phyloP scores from a whole-genome alignment of 306 rosid species.

The Cucurbita argyrosperma region DNA sequence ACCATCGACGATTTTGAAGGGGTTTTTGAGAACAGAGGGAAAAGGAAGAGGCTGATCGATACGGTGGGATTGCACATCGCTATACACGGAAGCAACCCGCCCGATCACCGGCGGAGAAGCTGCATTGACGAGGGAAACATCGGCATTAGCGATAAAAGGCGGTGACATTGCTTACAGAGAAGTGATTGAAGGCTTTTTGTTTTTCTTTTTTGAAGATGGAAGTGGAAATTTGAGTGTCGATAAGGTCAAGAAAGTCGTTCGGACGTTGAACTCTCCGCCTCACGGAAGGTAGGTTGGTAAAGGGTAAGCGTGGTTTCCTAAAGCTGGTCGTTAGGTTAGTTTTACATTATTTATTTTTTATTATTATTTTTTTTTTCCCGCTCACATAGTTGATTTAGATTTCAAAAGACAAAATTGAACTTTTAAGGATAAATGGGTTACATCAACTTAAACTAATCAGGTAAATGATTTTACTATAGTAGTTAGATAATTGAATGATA shows the following conservation, averaged over 20 bases:
- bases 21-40: constrained; percentile 56
- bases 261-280: background rate
- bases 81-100: constrained; percentile 49
- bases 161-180: background rate
- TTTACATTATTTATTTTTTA: background rate
- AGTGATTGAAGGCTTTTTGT: background rate
- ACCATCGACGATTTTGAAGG: constrained; percentile 64
- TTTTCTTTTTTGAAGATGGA: background rate
- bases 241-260: background rate
- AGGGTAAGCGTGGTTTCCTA: background rate
- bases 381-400: background rate
- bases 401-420: no score
- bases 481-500: no score
- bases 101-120: background rate
- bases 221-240: background rate
- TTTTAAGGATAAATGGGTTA: no score
- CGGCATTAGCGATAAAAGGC: background rate
- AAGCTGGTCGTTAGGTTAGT: background rate
- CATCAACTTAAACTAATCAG: no score
- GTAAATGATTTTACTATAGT: no score
- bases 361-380: background rate
- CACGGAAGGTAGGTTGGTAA: background rate
- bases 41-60: constrained; percentile 60
- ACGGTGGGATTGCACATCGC: constrained; percentile 60
- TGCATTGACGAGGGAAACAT: background rate